Conservation (phyloP, 148 eudicot species). For the Polygonum maritimum region DNA sequence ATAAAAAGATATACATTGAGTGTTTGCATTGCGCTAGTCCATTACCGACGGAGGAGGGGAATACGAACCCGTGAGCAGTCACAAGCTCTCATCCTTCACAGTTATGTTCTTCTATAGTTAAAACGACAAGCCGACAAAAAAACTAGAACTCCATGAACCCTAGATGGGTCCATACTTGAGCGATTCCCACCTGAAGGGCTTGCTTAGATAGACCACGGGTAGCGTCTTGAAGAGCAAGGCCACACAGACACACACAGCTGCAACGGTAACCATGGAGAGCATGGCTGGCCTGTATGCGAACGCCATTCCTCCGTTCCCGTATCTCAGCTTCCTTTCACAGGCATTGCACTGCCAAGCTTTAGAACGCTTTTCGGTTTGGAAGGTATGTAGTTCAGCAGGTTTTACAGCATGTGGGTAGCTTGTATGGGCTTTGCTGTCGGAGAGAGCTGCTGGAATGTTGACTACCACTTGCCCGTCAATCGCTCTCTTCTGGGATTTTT, state of each 20-base stretch:
- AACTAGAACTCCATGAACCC: neutral
- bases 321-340: constrained; percentile 41
- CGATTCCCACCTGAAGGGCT: constrained; percentile 79
- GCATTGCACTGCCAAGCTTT: constrained; percentile 31
- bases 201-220: constrained; percentile 58
- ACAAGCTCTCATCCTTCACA: neutral
- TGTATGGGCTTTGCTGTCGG: constrained; percentile 20
- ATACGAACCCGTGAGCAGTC: neutral
- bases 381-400: constrained; percentile 23
- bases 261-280: constrained; percentile 76
- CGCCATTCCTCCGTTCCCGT: constrained; percentile 28
- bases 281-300: constrained; percentile 57
- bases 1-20: too few species aligned
- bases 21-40: neutral
- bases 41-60: neutral
- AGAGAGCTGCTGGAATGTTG: constrained; percentile 37
- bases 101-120: neutral
- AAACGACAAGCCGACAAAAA: neutral
- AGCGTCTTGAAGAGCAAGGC: constrained; percentile 82
- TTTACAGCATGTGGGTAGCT: constrained; percentile 24
- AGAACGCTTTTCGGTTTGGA: constrained; percentile 32
- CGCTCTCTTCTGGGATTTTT: constrained; percentile 37
- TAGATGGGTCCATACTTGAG: constrained; percentile 62
- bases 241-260: constrained; percentile 85
- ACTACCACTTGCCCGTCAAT: constrained; percentile 49